These are phyloP conservation scores for Dichotomopilus funicola DNA, from an alignment of 2,329 filamentous ascomycete genomes.

Conservation along the genomic window DNA sequence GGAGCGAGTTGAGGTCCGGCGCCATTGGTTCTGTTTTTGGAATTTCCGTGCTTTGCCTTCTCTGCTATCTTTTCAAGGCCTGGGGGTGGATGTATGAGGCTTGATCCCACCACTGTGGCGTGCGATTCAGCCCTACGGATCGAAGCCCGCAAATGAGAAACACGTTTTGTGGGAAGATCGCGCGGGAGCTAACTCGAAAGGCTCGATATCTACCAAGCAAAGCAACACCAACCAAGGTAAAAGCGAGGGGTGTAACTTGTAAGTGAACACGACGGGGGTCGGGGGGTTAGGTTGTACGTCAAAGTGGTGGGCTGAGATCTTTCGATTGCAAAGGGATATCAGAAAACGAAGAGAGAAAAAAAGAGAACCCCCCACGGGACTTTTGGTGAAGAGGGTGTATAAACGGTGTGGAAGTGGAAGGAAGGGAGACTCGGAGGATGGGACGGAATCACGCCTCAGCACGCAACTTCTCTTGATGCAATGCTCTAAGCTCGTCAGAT, in stretches of 20 bases:
- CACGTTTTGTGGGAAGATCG: neutral
- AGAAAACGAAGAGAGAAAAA: neutral
- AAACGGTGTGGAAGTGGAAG: constrained; percentile 1
- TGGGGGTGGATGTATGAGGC: neutral
- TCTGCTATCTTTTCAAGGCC: neutral
- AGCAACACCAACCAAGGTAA: constrained; percentile 4
- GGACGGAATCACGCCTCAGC: constrained; percentile 10
- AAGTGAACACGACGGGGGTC: neutral
- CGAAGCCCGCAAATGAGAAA: neutral
- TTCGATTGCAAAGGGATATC: neutral
- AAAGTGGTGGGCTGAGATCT: neutral
- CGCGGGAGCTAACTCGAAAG: neutral
- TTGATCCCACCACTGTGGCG: neutral
- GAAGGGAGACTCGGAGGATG: neutral
- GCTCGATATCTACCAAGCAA: constrained; percentile 5
- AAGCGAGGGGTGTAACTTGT: neutral
- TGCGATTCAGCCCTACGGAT: constrained; percentile 13
- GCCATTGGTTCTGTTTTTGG: constrained; percentile 45
- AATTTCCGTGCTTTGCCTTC: neutral
- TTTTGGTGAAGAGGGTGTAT: neutral
- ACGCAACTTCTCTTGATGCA: constrained; percentile 19
- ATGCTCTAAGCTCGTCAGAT: constrained; percentile 14
- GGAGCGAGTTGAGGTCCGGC: constrained; percentile 68
- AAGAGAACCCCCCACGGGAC: constrained; percentile 7
- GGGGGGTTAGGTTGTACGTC: neutral